Evolutionary conservation across 2,329 filamentous ascomycete genomes (phyloP).

Genomic region (Xylaria digitata): DNA sequence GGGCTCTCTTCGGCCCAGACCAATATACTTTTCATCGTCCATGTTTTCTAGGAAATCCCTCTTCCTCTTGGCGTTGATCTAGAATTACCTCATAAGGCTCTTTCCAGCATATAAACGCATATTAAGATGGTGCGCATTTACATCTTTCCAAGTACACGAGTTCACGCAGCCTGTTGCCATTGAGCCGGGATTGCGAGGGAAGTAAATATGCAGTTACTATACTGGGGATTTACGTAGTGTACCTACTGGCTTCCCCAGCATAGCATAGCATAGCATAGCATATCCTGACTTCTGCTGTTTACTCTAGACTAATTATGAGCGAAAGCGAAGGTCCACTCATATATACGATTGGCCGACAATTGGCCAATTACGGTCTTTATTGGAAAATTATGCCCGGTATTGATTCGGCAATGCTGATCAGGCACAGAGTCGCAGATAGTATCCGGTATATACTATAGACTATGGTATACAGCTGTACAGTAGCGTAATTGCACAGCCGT

Average conservation of each 20-base stretch:
- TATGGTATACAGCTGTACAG: constrained; percentile 4
- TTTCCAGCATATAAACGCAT: constrained; percentile 6
- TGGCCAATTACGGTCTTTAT: constrained; percentile 15
- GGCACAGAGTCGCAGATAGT: constrained; percentile 15
- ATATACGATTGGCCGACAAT: constrained; percentile 25
- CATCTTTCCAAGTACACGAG: constrained; percentile 11
- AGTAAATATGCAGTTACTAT: no score
- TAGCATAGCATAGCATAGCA: background rate
- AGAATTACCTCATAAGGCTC: constrained; percentile 12
- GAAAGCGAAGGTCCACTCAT: constrained; percentile 14
- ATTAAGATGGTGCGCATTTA: constrained; percentile 1
- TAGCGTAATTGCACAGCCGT: constrained; percentile 7
- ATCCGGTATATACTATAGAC: constrained; percentile 2
- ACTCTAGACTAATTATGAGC: constrained; percentile 6
- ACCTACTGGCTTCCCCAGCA: background rate
- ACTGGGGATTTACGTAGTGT: background rate
- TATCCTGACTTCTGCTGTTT: constrained; percentile 3
- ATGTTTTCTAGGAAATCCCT: background rate
- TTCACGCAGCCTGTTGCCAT: constrained; percentile 12
- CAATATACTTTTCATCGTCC: constrained; percentile 12
- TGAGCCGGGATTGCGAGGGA: background rate
- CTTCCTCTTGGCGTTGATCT: constrained; percentile 1
- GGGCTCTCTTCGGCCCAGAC: background rate
- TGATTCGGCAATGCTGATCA: constrained; percentile 33
- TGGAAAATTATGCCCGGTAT: constrained; percentile 22